Conservation (phyloP, 2,329 filamentous ascomycete species). For the Fusarium robinianum region DNA sequence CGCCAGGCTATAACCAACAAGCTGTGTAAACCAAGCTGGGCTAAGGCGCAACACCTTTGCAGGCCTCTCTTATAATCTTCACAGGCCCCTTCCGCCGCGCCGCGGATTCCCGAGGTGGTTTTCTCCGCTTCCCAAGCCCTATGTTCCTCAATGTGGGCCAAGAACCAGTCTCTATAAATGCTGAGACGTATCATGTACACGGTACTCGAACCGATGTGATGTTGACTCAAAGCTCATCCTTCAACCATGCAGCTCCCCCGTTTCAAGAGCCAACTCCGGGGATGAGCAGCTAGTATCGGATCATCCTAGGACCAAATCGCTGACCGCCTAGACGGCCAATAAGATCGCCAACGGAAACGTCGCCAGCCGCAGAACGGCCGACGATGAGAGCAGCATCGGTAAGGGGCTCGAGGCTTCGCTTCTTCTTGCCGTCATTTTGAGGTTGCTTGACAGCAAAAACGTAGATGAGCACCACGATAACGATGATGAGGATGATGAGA, state of each 20-base stretch:
- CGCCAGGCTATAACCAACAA: conserved; percentile 25
- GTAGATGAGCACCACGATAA: conserved; percentile 56
- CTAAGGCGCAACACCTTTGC: too few relatives aligned
- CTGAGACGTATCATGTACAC: neutral
- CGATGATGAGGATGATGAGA: conserved; percentile 57
- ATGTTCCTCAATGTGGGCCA: conserved; percentile 1
- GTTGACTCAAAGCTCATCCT: too few relatives aligned
- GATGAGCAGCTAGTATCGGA: conserved; percentile 19
- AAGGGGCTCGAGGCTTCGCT: conserved; percentile 37
- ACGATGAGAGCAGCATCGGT: conserved; percentile 19
- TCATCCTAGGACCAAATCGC: conserved; percentile 33
- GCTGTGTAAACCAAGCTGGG: conserved; percentile 15
- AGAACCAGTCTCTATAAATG: neutral
- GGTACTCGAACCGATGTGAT: too few relatives aligned
- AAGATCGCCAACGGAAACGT: conserved; percentile 12
- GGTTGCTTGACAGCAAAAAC: conserved; percentile 47
- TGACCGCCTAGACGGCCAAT: conserved; percentile 25
- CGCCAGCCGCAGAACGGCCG: conserved; percentile 16
- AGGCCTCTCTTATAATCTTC: too few relatives aligned
- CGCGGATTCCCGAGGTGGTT: too few relatives aligned
- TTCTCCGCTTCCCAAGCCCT: conserved; percentile 1
- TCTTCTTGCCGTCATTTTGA: conserved; percentile 37
- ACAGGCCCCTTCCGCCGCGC: too few relatives aligned
- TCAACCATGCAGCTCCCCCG: neutral
- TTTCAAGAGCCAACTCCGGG: neutral